phyloP scores from a whole-genome alignment of 768 basidiomycete species.

The Tylopilus rubrobrunneus region DNA sequence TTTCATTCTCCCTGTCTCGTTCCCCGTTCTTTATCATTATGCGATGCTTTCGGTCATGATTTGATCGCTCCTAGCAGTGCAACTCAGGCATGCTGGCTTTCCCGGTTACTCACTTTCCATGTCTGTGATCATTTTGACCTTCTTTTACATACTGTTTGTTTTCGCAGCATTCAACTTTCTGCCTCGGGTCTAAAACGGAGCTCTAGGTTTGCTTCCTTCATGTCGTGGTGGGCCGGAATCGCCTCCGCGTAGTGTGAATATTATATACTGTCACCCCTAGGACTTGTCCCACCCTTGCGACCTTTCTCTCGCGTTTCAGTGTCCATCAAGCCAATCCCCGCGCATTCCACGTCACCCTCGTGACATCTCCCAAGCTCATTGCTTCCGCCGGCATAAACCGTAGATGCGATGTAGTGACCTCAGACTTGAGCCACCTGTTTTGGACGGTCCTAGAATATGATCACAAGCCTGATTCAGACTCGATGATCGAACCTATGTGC shows the following conservation, averaged over 20 bases:
- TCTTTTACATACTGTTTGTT: conserved; percentile 31
- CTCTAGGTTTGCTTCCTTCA: conserved; percentile 25
- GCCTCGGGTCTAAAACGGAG: conserved; percentile 32
- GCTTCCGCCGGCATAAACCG: no score
- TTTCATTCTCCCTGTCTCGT: conserved; percentile 22
- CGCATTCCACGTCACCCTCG: conserved; percentile 4
- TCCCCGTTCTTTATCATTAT: conserved; percentile 24
- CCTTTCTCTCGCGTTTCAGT: conserved; percentile 22
- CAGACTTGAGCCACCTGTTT: conserved; percentile 5
- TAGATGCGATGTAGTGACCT: neutral
- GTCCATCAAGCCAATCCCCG: conserved; percentile 8
- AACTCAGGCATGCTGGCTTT: conserved; percentile 15
- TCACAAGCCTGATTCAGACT: conserved; percentile 1
- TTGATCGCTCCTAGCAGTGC: conserved; percentile 29
- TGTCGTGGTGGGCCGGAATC: conserved; percentile 21
- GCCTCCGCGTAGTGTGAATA: conserved; percentile 14
- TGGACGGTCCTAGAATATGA: conserved; percentile 2
- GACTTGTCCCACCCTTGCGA: conserved; percentile 18
- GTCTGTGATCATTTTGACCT: conserved; percentile 18
- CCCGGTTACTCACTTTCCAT: conserved; percentile 22
- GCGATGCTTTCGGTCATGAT: conserved; percentile 28
- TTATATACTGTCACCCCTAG: conserved; percentile 14
- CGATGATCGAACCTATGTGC: neutral
- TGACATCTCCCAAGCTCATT: conserved; percentile 1
- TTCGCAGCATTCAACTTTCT: conserved; percentile 16